Conservation (phyloP, 1,139 yeast species). For the Saccharomyces uvarum region DNA sequence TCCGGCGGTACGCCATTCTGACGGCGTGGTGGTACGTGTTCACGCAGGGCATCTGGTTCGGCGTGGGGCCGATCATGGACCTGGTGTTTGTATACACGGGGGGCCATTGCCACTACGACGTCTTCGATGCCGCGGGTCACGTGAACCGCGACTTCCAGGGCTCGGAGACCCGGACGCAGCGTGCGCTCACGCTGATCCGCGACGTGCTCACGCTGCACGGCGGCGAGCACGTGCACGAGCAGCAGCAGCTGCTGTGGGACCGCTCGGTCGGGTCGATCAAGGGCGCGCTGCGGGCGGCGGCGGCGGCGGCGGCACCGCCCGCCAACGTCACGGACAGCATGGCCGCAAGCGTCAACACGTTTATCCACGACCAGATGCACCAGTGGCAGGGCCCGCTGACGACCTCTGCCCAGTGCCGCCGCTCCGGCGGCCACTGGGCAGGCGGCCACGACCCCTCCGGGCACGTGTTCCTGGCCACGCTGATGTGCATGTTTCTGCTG, state of each 20-base stretch:
- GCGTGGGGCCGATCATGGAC: conserved; percentile 70
- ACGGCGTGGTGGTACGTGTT: conserved; percentile 29
- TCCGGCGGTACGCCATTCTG: conserved; percentile 17
- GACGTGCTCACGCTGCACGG: conserved; percentile 9
- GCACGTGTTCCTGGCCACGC: conserved; percentile 73
- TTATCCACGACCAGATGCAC: not conserved
- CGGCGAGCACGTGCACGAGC: conserved; percentile 5
- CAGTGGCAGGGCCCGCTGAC: conserved; percentile 10
- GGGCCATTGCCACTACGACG: conserved; percentile 50
- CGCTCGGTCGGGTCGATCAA: not conserved
- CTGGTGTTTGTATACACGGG: conserved; percentile 72
- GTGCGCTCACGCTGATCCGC: conserved; percentile 12
- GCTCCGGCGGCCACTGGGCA: conserved; percentile 62
- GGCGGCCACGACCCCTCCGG: conserved; percentile 98
- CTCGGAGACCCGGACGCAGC: conserved; percentile 5
- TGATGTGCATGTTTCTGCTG: conserved; percentile 62
- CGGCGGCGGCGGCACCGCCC: not conserved
- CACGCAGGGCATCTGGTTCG: conserved; percentile 24
- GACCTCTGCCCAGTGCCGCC: conserved; percentile 50
- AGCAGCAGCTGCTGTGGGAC: conserved; percentile 1
- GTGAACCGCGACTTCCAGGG: conserved; percentile 23
- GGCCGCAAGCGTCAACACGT: not conserved
- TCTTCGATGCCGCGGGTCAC: conserved; percentile 18
- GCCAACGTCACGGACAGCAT: not conserved
- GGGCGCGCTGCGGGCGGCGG: not conserved